Evolutionary conservation across 225 moss, liverwort and hornwort genomes (phyloP), one percentile per base, ranked within the genome.

Genomic region (Sphagnum contortum): DNA sequence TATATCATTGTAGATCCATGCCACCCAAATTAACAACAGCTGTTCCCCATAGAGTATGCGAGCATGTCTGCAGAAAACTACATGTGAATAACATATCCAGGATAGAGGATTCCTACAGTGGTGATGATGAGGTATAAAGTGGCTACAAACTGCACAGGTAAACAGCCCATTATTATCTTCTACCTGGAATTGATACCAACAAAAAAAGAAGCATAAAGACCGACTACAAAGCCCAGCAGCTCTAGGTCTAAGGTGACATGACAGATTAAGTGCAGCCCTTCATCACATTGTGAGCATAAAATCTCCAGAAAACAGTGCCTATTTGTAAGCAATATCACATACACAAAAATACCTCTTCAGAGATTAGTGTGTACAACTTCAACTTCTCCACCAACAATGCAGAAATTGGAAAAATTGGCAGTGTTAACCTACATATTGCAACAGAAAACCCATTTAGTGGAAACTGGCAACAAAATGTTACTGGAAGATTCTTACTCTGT

Each of bases 51-150:
- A 44, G 2, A 44, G 2, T 2, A 53, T 60, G 46, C 57, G 45
- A 10, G 61, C 6, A n/a, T 9, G 9, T 9, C 9, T 56, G 1
- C n/a, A 9, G 1, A 56, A 50, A n/a, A 60, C 12, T 64, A 91
- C 94, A 89, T 91, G 76, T 92, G 81, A 70, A 95, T 95, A 63
- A 85, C 72, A 64, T 88, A 95, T 73, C 86, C 88, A 55, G 95
- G 95, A 67, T 95, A 95, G 12, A 95, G 60, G 64, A 95, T 75
- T 59, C 84, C 80, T 51, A 70, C 64, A 12, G 78, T 84, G 66
- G 77, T 77, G 61, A 95, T 92, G 59, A 85, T 74, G 62, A 77
- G 71, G 67, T 95, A 89, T 61, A 83, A 64, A 9, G 85, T 70
- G 59, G 77, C 72, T 52, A 89, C 75, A 46, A 92, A 57, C 91